A percentile compares a stretch with the other conserved stretches of the same genome.
Conservation (phyloP, 2,329 filamentous ascomycete species). For the Lachnellula occidentalis region DNA sequence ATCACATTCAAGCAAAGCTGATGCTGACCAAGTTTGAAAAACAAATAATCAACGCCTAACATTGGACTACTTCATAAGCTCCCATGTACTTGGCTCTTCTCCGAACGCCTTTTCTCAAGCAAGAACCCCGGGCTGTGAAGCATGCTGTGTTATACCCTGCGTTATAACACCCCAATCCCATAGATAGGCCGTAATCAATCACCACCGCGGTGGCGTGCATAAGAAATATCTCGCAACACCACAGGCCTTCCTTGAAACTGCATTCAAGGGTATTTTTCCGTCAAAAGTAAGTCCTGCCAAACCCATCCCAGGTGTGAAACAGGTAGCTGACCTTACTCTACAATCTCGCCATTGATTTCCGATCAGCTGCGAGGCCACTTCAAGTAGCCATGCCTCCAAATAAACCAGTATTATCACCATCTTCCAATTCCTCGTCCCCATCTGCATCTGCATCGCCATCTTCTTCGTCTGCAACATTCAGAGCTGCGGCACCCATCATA, state of each 20-base stretch:
- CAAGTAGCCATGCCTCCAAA: conserved; percentile 8
- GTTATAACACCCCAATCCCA: background rate
- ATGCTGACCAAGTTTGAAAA: background rate
- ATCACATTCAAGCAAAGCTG: background rate
- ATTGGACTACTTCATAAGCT: background rate
- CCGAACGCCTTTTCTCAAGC: background rate
- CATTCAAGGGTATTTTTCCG: background rate
- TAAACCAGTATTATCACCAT: conserved; percentile 10
- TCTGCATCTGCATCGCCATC: conserved; percentile 17
- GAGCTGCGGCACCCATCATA: conserved; percentile 18
- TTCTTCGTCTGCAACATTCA: conserved; percentile 16
- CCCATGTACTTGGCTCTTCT: background rate
- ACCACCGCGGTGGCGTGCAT: background rate
- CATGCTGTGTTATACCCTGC: background rate
- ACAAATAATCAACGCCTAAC: background rate
- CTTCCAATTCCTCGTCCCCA: conserved; percentile 22
- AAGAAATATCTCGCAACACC: background rate
- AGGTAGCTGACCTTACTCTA: background rate
- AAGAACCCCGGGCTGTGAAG: background rate
- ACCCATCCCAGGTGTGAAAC: background rate
- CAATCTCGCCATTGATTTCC: background rate
- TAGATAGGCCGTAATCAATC: background rate
- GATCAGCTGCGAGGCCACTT: background rate
- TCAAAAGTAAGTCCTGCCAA: background rate
- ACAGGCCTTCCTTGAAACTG: background rate